Percentiles rank a stretch among this genome's conserved stretches.
phyloP scores from a whole-genome alignment of 352 stramenopile genomes.

The Hyaloperonospora brassicae region DNA sequence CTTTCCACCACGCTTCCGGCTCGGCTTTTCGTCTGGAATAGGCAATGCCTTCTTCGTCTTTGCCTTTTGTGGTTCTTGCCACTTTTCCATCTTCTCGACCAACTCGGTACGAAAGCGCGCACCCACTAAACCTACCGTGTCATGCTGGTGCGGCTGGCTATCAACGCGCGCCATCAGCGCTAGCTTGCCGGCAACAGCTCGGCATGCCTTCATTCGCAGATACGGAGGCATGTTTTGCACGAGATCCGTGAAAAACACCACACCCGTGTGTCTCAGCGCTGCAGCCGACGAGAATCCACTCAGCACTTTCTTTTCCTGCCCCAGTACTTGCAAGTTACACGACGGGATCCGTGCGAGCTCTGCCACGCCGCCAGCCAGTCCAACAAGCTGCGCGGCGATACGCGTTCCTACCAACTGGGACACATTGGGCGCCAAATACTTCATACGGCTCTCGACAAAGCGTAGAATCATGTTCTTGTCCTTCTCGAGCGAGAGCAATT shows the following conservation, averaged over 20 bases:
- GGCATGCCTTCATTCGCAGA: slow-evolving; percentile 91
- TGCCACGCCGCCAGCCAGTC: slow-evolving; percentile 90
- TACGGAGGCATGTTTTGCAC: slow-evolving; percentile 86
- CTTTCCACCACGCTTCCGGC: slow-evolving; percentile 91
- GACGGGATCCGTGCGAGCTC: slow-evolving; percentile 92
- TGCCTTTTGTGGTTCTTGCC: slow-evolving; percentile 94
- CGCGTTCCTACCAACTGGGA: slow-evolving; percentile 91
- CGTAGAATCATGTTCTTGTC: slow-evolving; percentile 84
- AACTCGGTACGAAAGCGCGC: slow-evolving; percentile 86
- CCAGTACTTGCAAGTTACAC: slow-evolving; percentile 96
- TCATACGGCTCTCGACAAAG: slow-evolving; percentile 92
- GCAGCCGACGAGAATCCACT: slow-evolving; percentile 83
- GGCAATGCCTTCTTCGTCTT: slow-evolving; percentile 96
- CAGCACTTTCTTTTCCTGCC: slow-evolving; percentile 90
- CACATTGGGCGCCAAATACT: slow-evolving; percentile 88
- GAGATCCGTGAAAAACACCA: slow-evolving; percentile 92
- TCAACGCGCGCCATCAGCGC: slow-evolving; percentile 91
- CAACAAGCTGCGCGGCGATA: slow-evolving; percentile 92
- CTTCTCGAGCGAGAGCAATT: slow-evolving; percentile 81
- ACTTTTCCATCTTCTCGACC: slow-evolving; percentile 94
- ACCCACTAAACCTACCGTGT: slow-evolving; percentile 58
- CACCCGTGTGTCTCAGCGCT: slow-evolving; percentile 87
- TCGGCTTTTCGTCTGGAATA: slow-evolving; percentile 91
- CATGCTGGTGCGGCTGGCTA: slow-evolving; percentile 77
- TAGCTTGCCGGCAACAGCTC: slow-evolving; percentile 87